Percentiles rank a stretch among this genome's conserved stretches.
Conservation (phyloP, 2,329 filamentous ascomycete species). For the Fusarium sp. region DNA sequence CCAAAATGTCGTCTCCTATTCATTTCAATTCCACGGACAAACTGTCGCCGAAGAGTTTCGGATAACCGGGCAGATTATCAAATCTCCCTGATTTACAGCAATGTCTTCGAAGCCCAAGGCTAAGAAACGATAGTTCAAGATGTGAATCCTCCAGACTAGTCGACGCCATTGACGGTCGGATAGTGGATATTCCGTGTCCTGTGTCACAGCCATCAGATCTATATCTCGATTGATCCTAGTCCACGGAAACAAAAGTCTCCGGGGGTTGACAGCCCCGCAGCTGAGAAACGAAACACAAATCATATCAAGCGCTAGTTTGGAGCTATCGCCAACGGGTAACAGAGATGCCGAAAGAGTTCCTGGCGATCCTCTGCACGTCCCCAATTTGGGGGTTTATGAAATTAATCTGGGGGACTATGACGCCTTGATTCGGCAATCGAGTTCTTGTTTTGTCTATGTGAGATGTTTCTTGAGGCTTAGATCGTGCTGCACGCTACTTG, state of each 20-base stretch:
- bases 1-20: fast-evolving
- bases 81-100: neutral
- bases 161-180: neutral
- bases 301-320: neutral
- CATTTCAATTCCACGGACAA: slow-evolving; percentile 1
- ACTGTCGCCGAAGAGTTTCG: neutral
- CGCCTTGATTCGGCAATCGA: neutral
- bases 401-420: neutral
- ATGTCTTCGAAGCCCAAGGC: neutral
- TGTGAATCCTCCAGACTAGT: neutral
- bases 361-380: slow-evolving; percentile 20
- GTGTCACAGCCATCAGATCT: slow-evolving; percentile 18
- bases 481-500: neutral
- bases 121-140: neutral
- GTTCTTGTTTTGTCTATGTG: neutral
- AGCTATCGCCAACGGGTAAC: slow-evolving; percentile 13
- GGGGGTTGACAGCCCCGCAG: neutral
- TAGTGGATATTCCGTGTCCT: neutral
- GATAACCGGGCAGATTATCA: neutral
- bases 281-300: slow-evolving; percentile 1
- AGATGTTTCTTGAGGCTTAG: neutral
- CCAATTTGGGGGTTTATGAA: neutral
- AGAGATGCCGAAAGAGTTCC: slow-evolving; percentile 26
- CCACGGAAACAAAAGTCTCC: slow-evolving; percentile 16
- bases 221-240: slow-evolving; percentile 6